Base-by-base conservation (phyloP, 2,329 filamentous ascomycete genomes). In the Chrysoporthe deuterocubensis region DNA sequence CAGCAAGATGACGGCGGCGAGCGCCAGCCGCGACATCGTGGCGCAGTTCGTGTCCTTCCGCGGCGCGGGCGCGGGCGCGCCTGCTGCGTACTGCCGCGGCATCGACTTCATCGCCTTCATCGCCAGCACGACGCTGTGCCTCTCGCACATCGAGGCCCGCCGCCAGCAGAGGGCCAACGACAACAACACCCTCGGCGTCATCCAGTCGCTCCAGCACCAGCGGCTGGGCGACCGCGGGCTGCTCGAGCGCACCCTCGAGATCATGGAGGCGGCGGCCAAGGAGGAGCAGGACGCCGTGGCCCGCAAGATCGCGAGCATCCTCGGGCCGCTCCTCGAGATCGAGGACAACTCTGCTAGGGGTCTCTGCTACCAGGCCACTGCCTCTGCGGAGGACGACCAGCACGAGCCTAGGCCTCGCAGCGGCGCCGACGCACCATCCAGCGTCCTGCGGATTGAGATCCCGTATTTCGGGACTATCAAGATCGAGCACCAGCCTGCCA, bases 11-110 rank as follows among this genome's bases (percentile, higher is more conserved):
- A 79, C 79, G 0, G 78, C 78, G 43, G 72, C 81, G 1, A 79
- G 75, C 32, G 80, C 81, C 42, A 81, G 80, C 60, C 81, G 83
- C 2, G 80, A 81, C 61, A 74, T 83, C 21, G 70, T 85, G 2
- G 69, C 74, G 0, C 77, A 77, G 2, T 84, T 80, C 66, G 70
- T 82, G 16, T 67, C 73, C 8, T 81, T 82, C 57, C 78, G 78
- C 42, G 72, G 64, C 56, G 75, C 18, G 16, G 14, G 18, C 37
- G 1, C 72, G 37, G 71, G 75, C 44, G 65, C 74, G 1, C 71
- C 67, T 3, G 71, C 75, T 9, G 73, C 75, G 2, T 82, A 78
- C 70, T 83, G 80, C 66, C 80, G 80, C 3, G 79, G 79, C 4
- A 72, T 80, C 21, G 81, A 84, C 67, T 81, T 82, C 42, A 74